These are phyloP conservation scores for Berkeleyomyces basicola DNA, from an alignment of 2,329 filamentous ascomycete species.

Conservation along the genomic window DNA sequence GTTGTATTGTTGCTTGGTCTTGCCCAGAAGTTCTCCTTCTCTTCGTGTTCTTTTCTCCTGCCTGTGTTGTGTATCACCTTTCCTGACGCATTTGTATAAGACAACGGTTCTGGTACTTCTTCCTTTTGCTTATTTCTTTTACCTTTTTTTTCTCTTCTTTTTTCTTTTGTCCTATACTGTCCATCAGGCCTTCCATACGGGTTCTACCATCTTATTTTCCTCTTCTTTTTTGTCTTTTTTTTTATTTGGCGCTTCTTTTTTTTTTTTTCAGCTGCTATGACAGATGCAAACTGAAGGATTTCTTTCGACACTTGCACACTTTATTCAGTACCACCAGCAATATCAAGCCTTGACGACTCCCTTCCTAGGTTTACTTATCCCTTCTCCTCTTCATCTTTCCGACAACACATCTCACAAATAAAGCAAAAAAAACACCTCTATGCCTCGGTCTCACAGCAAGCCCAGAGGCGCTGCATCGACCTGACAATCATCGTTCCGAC, in stretches of 20 bases:
- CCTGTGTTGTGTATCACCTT: background rate
- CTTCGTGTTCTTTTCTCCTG: background rate
- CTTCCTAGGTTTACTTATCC: background rate
- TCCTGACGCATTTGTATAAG: slow-evolving; percentile 2
- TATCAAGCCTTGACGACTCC: background rate
- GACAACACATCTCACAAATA: background rate
- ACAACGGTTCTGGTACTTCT: background rate
- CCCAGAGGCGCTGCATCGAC: background rate
- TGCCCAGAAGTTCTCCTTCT: background rate
- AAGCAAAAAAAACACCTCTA: background rate
- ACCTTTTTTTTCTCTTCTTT: background rate
- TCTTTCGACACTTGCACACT: background rate
- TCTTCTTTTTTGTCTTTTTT: background rate
- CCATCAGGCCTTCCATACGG: background rate
- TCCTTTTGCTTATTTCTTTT: slow-evolving; percentile 1
- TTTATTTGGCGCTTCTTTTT: background rate
- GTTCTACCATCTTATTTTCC: background rate
- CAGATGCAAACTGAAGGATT: background rate
- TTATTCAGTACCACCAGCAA: background rate
- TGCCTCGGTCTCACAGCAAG: background rate
- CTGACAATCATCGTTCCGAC: slow-evolving; percentile 1
- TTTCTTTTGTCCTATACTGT: background rate
- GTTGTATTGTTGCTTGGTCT: background rate
- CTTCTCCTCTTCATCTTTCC: background rate
- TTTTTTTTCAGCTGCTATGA: background rate